Evolutionary conservation across 768 basidiomycete genomes (phyloP), one percentile per base, ranked within the genome.

Genomic region (Terana coerulea): DNA sequence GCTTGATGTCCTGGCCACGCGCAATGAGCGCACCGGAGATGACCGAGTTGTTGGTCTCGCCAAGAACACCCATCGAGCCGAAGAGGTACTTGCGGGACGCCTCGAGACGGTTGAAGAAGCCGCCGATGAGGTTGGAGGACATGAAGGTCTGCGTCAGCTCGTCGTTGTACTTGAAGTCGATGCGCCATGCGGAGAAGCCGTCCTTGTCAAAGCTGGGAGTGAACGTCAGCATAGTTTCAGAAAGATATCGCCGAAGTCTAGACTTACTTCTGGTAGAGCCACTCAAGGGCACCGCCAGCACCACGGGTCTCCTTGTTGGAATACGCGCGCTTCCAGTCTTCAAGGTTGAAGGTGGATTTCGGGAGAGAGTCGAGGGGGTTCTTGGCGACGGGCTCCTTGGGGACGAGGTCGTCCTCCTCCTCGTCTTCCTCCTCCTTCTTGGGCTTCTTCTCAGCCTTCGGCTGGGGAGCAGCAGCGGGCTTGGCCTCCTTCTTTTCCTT

Each of bases 41-140:
- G 66, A 87, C 49, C 34, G 86, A 90, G 72, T 90, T 75, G 71
- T 89, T 88, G 66, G 75, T 46, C 62, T 72, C 71, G 65, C 97
- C 95, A 52, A 95, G 83, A 19, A 99, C 97, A 67, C 91, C 93
- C 40, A 93, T 69, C 37, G 91, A 95, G 12, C 86, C 95, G 69
- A 98, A 97, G 58, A 95, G 79, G 77, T 97, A 95, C 71, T 97
- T 95, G 71, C 95, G 87, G 21, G 94, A 93, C 9, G 84, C 97
- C 75, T 98, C 97, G 8, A 99, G 84, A 52, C 97, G 91, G 80
- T 95, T 91, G 82, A 95, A 98, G 84, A 95, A 93, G 15, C 95
- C 95, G 53, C 83, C 82, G 64, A 97, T 83, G 70, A 88, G 90
- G 79, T 98, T 98, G 55, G 83, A 80, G 53, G 91, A 94, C 94